Evolutionary conservation across 345 rosid genomes (phyloP), one percentile per base, ranked within the genome.

Genomic region (Corchorus capsularis): DNA sequence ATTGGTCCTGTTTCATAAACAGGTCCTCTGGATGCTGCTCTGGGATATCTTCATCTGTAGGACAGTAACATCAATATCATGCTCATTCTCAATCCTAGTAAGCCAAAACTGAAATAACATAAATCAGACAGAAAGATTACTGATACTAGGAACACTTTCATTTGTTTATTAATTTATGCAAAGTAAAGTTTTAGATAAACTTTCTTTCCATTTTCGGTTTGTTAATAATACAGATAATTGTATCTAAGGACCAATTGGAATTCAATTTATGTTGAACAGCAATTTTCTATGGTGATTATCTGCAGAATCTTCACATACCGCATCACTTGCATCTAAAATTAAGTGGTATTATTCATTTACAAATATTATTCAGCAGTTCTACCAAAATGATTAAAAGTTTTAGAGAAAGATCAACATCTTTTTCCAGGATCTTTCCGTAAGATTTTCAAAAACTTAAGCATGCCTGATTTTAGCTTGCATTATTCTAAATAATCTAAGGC

Each of bases 11-110:
- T 27, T 27, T 0, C 27, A 27, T 27, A 27, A 27, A 27, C 27
- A 27, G 27, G 27, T 27, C 19, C 75, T 86, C 88, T 39, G 75
- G 79, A 78, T 83, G 75, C 78, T 79, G 86, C 77, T 82, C 83
- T 76, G 69, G 84, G 75, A 82, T 77, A 67, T 85, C 90, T 57
- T 79, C 85, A 73, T 79, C 93, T 86, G 82, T 79, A 72, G 74
- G 54, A 79, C 52, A 74, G 19, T 49, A 17, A 60, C 16, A 75
- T 39, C n/a, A 9, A 59, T 22, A 22, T 56, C 50, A 72, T 20
- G 69, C 59, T 47, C 20, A 73, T 6, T 43, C 37, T 41, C 8
- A 22, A 35, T 39, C 16, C 35, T 43, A 5, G 9, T 49, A 14
- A 27, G 39, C 12, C 12, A 19, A 22, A 60, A 20, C 4, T 20